Base-by-base conservation (phyloP, 257 asterid species). In the Solanum lignicaule region DNA sequence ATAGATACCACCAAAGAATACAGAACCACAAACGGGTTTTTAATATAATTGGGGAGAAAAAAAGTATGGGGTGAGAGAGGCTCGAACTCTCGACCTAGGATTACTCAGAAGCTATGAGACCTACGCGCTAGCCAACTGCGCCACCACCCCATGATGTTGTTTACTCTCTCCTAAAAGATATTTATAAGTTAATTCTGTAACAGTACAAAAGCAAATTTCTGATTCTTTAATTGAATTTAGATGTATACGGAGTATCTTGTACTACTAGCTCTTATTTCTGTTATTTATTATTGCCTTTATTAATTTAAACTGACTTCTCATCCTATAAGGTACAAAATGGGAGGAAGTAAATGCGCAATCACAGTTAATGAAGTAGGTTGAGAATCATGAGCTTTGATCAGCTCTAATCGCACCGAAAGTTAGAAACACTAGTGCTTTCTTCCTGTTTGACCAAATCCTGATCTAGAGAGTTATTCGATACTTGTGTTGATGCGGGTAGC, bases 41-140 rank as follows among this genome's bases (percentile, higher is more conserved):
- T 52, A 2, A 7, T 52, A 52, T 52, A 16, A 52, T 16, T 16
- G 9, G 60, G 23, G n/a, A 52, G 9, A 6, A 52, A 52, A 41
- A 25, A 2, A 1, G 1, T 1, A 3, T 93, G 95, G 98, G 94
- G 96, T 93, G 96, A 94, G 96, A 95, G 96, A 95, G 98, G 95
- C 98, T 95, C 95, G 96, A 95, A 94, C 96, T 95, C 96, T 95
- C 96, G 96, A 95, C 97, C 98, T 92, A 94, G 98, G 98, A 94
- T 94, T 0, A 91, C 98, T 95, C 95, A 90, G 91, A 82, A 91
- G 95, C 96, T 96, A 95, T 94, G 98, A 96, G 99, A 94, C 98
- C 98, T 95, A 94, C 97, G 97, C 99, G 98, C 98, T 95, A 96
- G 94, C 98, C 99, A 94, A 96, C 98, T 95, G 98, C 96, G 98